Evolutionary conservation across 139 green algal genomes (phyloP), one percentile per base, ranked within the genome.

Genomic region (Chlamydomonas incerta): DNA sequence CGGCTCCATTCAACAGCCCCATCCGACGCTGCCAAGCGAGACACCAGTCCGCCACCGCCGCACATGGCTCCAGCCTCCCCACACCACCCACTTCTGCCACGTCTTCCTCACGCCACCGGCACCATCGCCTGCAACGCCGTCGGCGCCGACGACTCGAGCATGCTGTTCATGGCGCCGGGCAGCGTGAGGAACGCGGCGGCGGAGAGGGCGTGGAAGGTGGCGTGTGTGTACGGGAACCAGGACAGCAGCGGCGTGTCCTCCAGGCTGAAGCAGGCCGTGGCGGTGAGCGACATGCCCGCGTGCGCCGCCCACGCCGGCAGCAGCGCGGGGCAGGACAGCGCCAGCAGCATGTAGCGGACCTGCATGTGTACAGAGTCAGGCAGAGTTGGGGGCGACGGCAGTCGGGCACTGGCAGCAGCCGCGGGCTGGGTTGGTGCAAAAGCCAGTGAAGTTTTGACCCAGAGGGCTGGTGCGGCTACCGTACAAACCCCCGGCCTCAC

Each of bases 191-290:
- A 80, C 10, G 81, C 57, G 35, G 77, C 81, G 33, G 72, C 76
- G 28, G 89, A 82, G 50, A 95, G 82, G 34, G 70, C 86, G 77
- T 96, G 93, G 91, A 94, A 96, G 5, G 73, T 68, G 24, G 85
- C 80, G 73, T 96, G 93, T 6, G 90, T 74, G 35, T 90, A 63
- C 0, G 89, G 89, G 29, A 80, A 62, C 34, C 86, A 74, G 15
- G 87, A 74, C 33, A 88, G 21, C 14, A 79, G 26, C 31, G 80
- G 67, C 52, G 76, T 68, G 24, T 94, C 89, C 60, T 96, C 93
- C 0, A 92, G 41, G 18, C 79, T 74, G 58, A 96, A 96, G 52
- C 89, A 82, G 0, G 63, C 85, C 37, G 89, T 87, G 72, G 90
- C 91, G 10, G 74, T 69, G 11, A 72, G 5, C 1, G 83, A 82